phyloP scores from a whole-genome alignment of 2,329 filamentous ascomycete genomes.

The Pseudogymnoascus sp. region DNA sequence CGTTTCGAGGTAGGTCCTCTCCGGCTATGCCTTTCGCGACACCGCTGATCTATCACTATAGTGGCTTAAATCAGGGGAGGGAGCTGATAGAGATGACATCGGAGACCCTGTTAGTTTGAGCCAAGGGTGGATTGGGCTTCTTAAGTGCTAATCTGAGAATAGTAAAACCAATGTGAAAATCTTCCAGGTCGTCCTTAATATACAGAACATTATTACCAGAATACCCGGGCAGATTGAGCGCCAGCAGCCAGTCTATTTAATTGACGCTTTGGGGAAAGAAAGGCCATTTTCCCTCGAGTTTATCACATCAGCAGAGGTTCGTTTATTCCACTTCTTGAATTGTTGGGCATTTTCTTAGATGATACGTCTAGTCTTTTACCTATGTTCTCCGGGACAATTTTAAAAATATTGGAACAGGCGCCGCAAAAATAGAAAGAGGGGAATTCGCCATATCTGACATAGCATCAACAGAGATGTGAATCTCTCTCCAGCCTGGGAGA shows the following conservation, averaged over 20 bases:
- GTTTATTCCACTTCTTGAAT: not conserved
- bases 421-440: conserved; percentile 21
- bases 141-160: not conserved
- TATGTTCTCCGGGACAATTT: conserved; percentile 25
- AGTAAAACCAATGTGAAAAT: conserved; percentile 21
- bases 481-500: conserved; percentile 20
- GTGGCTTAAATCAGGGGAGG: conserved; percentile 12
- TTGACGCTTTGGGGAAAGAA: conserved; percentile 25
- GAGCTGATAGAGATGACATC: conserved; percentile 14
- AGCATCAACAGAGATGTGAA: conserved; percentile 18
- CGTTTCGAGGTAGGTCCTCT: conserved; percentile 8
- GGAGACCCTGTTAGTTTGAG: conserved; percentile 17
- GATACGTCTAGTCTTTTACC: conserved; percentile 18
- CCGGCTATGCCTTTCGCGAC: not conserved
- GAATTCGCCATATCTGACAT: conserved; percentile 26
- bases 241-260: conserved; percentile 27
- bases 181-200: conserved; percentile 21
- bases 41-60: not conserved
- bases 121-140: too few species aligned
- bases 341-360: not conserved
- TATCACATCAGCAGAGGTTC: conserved; percentile 22
- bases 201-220: conserved; percentile 19
- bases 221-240: conserved; percentile 26
- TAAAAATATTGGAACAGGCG: conserved; percentile 15
- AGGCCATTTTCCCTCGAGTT: conserved; percentile 29